Evolutionary conservation across 805 yeast species (phyloP).

Genomic region (baker's yeast (Saccharomyces cerevisiae)): DNA sequence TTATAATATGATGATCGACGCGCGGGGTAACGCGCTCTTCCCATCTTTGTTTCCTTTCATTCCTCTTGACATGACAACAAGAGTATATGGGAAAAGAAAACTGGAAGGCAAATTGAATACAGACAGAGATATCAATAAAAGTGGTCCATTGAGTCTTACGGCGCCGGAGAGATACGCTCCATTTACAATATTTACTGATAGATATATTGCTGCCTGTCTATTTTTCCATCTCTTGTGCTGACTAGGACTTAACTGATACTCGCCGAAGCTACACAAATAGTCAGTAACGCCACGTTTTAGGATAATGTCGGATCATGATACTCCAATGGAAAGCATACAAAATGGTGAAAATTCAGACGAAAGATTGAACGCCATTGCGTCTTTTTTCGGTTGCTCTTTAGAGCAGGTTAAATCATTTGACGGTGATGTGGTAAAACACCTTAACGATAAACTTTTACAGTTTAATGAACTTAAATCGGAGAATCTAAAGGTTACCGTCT

Average conservation of each 20-base stretch:
- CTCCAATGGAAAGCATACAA: not conserved
- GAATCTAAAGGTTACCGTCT: slow-evolving; percentile 31
- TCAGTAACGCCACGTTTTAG: not conserved
- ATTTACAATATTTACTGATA: not conserved
- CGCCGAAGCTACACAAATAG: not conserved
- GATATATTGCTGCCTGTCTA: not conserved
- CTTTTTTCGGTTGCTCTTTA: not conserved
- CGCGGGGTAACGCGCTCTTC: not conserved
- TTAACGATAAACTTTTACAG: slow-evolving; percentile 29
- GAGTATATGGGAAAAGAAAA: not conserved
- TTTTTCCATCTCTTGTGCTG: not conserved
- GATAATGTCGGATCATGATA: not conserved
- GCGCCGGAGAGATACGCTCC: not conserved
- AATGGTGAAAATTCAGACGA: not conserved
- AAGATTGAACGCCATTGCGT: not conserved
- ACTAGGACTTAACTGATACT: not conserved
- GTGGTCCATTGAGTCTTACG: not conserved
- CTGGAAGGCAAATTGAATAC: not conserved
- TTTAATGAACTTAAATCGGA: slow-evolving; percentile 33
- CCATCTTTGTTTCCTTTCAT: not conserved
- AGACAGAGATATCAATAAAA: not conserved
- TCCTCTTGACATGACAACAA: not conserved
- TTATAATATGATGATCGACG: not conserved
- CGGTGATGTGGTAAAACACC: slow-evolving; percentile 15
- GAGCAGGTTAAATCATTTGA: slow-evolving; percentile 19